Evolutionary conservation across 495 filamentous ascomycete species (phyloP).

Genomic region (Lophiostoma macrostomum): DNA sequence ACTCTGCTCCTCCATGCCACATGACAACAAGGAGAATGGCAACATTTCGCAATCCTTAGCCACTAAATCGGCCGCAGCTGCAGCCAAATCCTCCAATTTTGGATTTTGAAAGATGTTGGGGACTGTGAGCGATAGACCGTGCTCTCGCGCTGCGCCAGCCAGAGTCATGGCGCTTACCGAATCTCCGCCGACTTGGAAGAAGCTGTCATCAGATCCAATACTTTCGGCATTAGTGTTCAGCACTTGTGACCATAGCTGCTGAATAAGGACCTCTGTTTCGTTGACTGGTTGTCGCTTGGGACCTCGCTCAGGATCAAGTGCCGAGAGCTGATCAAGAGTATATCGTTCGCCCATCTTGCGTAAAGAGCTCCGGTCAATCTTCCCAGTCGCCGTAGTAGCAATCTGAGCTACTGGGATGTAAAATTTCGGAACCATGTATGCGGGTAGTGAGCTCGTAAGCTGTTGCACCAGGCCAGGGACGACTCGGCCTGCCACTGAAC

Average conservation of each 20-base stretch:
- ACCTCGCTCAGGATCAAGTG: slow-evolving; percentile 3
- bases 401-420: slow-evolving; percentile 12
- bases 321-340: slow-evolving; percentile 8
- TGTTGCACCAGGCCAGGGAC: slow-evolving; percentile 12
- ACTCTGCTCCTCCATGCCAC: too few species aligned
- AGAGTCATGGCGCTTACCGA: slow-evolving; percentile 32
- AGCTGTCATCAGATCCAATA: slow-evolving; percentile 24
- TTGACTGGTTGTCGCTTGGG: slow-evolving; percentile 13
- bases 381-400: slow-evolving; percentile 16
- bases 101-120: slow-evolving; percentile 25
- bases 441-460: slow-evolving; percentile 14
- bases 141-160: slow-evolving; percentile 12
- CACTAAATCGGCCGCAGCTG: too few species aligned
- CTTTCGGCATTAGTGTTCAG: slow-evolving; percentile 18
- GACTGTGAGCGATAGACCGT: slow-evolving; percentile 25
- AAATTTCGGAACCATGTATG: slow-evolving; percentile 23
- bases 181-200: slow-evolving; percentile 26
- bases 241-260: slow-evolving; percentile 19
- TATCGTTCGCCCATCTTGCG: slow-evolving; percentile 15
- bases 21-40: too few species aligned
- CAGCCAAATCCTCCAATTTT: too few species aligned
- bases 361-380: slow-evolving; percentile 18
- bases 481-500: too few species aligned
- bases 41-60: too few species aligned
- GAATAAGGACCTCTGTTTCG: slow-evolving; percentile 11